Conservation (phyloP, 495 filamentous ascomycete species). For the Aspergillus mulundensis region DNA sequence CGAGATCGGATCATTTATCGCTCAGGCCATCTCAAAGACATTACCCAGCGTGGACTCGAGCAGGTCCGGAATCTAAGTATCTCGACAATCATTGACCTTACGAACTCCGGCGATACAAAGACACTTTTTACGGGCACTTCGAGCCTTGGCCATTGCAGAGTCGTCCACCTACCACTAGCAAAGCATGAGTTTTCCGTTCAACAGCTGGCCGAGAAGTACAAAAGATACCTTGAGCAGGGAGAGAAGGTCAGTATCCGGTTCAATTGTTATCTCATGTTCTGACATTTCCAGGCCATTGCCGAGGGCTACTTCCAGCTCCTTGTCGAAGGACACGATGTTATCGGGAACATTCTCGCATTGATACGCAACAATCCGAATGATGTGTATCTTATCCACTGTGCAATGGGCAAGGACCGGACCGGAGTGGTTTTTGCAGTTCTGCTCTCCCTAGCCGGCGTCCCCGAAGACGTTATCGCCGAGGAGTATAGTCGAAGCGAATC, state of each 20-base stretch:
- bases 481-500: constrained; percentile 3
- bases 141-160: neutral
- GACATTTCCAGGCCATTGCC: neutral
- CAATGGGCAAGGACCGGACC: constrained; percentile 9
- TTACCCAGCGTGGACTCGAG: neutral
- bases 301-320: neutral
- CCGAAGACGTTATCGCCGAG: neutral
- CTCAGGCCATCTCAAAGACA: neutral
- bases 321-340: neutral
- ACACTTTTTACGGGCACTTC: neutral
- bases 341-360: neutral
- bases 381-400: constrained; percentile 2
- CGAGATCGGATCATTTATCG: neutral
- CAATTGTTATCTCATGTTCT: neutral
- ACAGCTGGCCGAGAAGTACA: neutral
- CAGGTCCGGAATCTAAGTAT: neutral
- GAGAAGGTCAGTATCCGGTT: neutral
- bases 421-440: neutral
- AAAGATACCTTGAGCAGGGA: neutral
- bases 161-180: neutral
- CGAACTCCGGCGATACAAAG: neutral
- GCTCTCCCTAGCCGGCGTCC: neutral
- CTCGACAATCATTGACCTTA: neutral
- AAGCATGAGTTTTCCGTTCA: constrained; percentile 1
- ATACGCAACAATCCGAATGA: neutral